A percentile compares a stretch with the other conserved stretches of the same genome.
Evolutionary conservation across 768 basidiomycete species (phyloP).

Genomic region (Amanita rubescens): DNA sequence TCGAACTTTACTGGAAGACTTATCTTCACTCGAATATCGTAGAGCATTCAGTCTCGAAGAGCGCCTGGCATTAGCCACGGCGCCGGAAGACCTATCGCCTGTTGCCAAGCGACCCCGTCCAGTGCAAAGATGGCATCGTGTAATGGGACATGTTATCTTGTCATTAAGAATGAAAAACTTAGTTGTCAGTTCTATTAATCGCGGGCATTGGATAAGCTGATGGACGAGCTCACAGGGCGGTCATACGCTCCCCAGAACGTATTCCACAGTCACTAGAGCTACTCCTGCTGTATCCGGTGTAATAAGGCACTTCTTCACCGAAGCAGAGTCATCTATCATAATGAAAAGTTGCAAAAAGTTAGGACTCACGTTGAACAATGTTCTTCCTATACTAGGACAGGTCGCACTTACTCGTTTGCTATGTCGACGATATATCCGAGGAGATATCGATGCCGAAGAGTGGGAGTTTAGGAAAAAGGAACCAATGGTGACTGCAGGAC

Average conservation of each 20-base stretch:
- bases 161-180: constrained; percentile 20
- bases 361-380: constrained; percentile 36
- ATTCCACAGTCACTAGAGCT: constrained; percentile 19
- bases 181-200: constrained; percentile 22
- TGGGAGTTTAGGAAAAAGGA: constrained; percentile 35
- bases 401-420: constrained; percentile 37
- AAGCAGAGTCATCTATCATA: constrained; percentile 18
- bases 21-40: constrained; percentile 16
- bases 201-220: no score
- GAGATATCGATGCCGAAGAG: constrained; percentile 34
- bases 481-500: constrained; percentile 33
- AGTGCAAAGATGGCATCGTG: constrained; percentile 31
- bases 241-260: constrained; percentile 34
- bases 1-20: constrained; percentile 29
- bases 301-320: constrained; percentile 14
- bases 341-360: constrained; percentile 25
- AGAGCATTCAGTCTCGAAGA: constrained; percentile 21
- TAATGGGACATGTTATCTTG: constrained; percentile 26
- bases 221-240: constrained; percentile 30
- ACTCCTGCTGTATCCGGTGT: constrained; percentile 21
- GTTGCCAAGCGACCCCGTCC: constrained; percentile 18
- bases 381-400: constrained; percentile 34
- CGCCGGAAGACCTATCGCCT: constrained; percentile 26
- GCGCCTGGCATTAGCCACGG: constrained; percentile 26
- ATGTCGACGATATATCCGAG: constrained; percentile 30